phyloP scores from a whole-genome alignment of 768 basidiomycete genomes.

The Mycena maculata region DNA sequence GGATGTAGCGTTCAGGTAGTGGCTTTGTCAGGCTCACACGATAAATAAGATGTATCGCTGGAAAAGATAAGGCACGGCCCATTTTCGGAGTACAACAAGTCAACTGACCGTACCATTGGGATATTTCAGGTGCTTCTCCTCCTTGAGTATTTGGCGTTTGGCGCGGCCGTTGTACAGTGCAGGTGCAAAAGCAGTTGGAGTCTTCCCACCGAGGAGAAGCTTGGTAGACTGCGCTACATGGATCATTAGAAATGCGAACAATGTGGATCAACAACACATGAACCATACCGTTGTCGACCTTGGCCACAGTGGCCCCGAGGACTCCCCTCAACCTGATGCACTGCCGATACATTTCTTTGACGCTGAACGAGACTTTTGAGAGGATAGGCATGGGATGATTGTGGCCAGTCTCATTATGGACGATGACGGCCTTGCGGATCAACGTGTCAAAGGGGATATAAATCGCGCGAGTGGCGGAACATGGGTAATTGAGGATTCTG shows the following conservation, averaged over 20 bases:
- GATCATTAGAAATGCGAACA: not conserved
- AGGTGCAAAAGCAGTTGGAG: not conserved
- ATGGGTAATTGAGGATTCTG: not conserved
- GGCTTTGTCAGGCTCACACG: not conserved
- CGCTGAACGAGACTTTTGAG: conserved; percentile 20
- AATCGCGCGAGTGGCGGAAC: conserved; percentile 8
- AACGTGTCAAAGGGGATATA: conserved; percentile 7
- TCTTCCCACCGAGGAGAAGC: not conserved
- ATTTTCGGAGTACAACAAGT: not conserved
- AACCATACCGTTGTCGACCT: conserved; percentile 33
- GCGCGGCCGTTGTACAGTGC: not conserved
- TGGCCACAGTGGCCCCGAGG: not conserved
- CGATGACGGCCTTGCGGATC: conserved; percentile 8
- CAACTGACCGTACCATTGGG: not conserved
- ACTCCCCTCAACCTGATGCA: conserved; percentile 21
- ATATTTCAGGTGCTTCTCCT: not conserved
- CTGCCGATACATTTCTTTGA: conserved; percentile 1
- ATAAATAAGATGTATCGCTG: not conserved
- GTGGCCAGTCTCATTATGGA: conserved; percentile 23
- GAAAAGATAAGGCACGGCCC: not conserved
- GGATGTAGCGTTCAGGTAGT: not conserved
- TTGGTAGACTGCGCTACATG: conserved; percentile 14
- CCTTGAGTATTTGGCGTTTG: not conserved
- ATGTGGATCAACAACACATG: not conserved
- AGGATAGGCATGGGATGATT: conserved; percentile 36